Evolutionary conservation across 768 basidiomycete genomes (phyloP), one percentile per base, ranked within the genome.

Genomic region (Serendipita vermifera): DNA sequence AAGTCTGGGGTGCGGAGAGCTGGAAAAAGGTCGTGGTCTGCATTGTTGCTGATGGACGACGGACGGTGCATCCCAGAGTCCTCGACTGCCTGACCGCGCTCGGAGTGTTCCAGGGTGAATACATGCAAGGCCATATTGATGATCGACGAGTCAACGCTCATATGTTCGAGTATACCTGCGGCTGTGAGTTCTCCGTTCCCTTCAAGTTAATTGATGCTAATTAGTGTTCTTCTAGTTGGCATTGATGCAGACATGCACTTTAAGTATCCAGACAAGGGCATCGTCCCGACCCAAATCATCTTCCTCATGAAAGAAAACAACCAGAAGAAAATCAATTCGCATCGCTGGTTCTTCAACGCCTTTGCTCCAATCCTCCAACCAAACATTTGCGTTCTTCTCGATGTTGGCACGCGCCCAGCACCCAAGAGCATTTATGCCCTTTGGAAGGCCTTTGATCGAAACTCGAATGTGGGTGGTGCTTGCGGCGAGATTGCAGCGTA

Each of bases 1-100:
- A 88, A 75, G 96, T 87, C 3, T 98, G 94, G 94, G 93, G 92
- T 1, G 85, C 86, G 66, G 92, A 96, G 0, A 91, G 91, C 1
- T 98, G 94, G 94, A 93, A 97, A 75, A 97, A 96, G 75, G 88
- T 94, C 32, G 92, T 93, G 5, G 85, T 94, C 7, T 91, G 87
- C 64, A 82, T 93, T 62, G 90, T 94, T 5, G 86, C 84, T 38
- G 89, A 93, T 67, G 91, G 89, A 0, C 77, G 90, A 29, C 65
- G 70, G 60, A 90, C 91, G 76, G 86, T 94, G 68, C 89, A 91
- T 65, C 77, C 83, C 38, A 71, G 88, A 59, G 87, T 85, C 14
- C 67, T 91, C 63, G 85, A 81, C 60, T 87, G 92, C 32, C 78
- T 99, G 58, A 94, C 93, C 11, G 81, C 91, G 3, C 84, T 97